Conservation (phyloP, 129 eudicot species). For the Mikania micrantha region DNA sequence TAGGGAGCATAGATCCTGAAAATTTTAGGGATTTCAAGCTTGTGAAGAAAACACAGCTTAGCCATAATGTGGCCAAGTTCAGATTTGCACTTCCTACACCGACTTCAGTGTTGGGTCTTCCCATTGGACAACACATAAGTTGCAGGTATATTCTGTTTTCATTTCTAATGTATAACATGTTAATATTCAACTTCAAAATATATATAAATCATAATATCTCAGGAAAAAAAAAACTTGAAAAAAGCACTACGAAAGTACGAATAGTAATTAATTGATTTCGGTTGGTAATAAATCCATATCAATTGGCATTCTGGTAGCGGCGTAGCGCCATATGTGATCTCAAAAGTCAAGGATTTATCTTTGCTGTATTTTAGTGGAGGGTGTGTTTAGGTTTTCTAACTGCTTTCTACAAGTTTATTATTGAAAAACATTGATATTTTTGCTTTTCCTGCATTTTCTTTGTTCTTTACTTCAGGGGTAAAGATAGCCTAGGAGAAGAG, state of each 20-base stretch:
- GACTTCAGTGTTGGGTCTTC: conserved; percentile 90
- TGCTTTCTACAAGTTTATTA: neutral
- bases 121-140: conserved; percentile 94
- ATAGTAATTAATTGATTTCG: neutral
- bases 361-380: neutral
- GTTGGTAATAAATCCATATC: conserved; percentile 1
- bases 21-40: conserved; percentile 76
- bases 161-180: neutral
- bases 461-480: conserved; percentile 51
- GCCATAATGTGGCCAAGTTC: conserved; percentile 97
- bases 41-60: conserved; percentile 72
- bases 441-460: neutral
- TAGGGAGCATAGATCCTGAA: conserved; percentile 68
- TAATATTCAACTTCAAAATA: neutral
- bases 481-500: conserved; percentile 92
- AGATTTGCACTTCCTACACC: conserved; percentile 86
- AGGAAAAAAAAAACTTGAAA: neutral
- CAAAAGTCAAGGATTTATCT: neutral
- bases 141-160: conserved; percentile 51
- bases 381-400: neutral
- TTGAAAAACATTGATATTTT: neutral
- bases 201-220: neutral
- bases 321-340: neutral
- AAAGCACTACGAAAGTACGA: neutral
- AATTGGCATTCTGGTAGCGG: neutral